phyloP scores from a whole-genome alignment of 352 stramenopile genomes.

The Phytopythium oedochilum region DNA sequence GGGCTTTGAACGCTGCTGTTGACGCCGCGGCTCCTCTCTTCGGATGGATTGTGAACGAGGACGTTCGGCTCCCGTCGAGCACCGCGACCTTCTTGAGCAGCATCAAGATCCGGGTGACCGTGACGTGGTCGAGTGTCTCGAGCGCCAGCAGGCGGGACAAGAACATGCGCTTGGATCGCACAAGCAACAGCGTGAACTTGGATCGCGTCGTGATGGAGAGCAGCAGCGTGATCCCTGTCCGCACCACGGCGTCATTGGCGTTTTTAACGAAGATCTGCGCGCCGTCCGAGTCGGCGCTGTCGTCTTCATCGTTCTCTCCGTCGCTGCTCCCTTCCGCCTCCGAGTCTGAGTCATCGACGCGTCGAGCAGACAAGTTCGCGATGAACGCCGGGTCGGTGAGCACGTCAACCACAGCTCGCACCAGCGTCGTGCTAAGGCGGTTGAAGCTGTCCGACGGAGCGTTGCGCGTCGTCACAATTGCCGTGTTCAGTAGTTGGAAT shows the following conservation, averaged over 20 bases:
- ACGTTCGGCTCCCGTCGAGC: constrained; percentile 23
- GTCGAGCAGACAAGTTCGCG: constrained; percentile 32
- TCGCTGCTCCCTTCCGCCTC: constrained; percentile 11
- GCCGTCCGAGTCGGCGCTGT: constrained; percentile 46
- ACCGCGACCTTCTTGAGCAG: constrained; percentile 63
- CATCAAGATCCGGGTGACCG: constrained; percentile 50
- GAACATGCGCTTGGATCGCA: constrained; percentile 67
- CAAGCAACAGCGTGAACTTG: constrained; percentile 60
- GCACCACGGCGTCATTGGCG: constrained; percentile 56
- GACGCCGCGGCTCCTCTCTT: constrained; percentile 10
- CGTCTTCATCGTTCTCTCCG: constrained; percentile 23
- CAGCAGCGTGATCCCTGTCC: constrained; percentile 64
- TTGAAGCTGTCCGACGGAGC: constrained; percentile 61
- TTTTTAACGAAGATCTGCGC: constrained; percentile 58
- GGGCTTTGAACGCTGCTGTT: constrained; percentile 19
- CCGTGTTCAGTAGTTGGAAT: constrained; percentile 70
- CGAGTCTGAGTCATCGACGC: constrained; percentile 16
- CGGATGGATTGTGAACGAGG: constrained; percentile 9
- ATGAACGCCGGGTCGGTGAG: constrained; percentile 54
- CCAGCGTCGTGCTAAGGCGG: constrained; percentile 39
- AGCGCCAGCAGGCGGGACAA: constrained; percentile 68
- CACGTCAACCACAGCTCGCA: constrained; percentile 48
- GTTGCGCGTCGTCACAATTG: constrained; percentile 64
- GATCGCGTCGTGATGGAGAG: constrained; percentile 60
- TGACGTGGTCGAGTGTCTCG: constrained; percentile 74